These are phyloP conservation scores for Quercus variabilis DNA, from an alignment of 306 rosid genomes.

Conservation along the genomic window DNA sequence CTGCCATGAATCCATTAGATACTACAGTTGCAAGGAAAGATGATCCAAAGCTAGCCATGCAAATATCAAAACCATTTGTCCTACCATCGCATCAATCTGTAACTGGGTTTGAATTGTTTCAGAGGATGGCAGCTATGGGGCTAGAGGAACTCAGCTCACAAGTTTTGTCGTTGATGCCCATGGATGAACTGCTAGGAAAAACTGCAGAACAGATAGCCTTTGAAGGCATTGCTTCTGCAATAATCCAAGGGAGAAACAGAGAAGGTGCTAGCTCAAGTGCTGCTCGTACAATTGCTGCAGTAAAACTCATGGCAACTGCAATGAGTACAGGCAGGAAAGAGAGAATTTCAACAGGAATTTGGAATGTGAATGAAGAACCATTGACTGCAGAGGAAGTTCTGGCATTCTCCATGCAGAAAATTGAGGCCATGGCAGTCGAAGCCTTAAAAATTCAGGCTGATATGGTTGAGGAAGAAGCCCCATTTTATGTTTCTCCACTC, in stretches of 20 bases:
- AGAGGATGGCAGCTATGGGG: constrained; percentile 62
- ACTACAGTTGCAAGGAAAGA: constrained; percentile 48
- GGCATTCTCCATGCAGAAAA: constrained; percentile 67
- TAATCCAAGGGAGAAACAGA: constrained; percentile 85
- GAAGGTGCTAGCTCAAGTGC: constrained; percentile 94
- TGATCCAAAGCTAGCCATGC: constrained; percentile 86
- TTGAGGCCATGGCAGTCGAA: constrained; percentile 73
- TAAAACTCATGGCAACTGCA: constrained; percentile 57
- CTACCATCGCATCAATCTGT: constrained; percentile 41
- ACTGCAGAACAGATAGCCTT: constrained; percentile 95
- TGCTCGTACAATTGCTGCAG: constrained; percentile 60
- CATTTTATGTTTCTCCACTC: constrained; percentile 74
- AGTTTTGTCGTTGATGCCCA: constrained; percentile 53
- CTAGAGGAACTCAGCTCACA: constrained; percentile 64
- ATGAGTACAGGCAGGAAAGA: constrained; percentile 75
- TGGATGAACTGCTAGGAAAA: constrained; percentile 83
- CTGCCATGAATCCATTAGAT: constrained; percentile 81
- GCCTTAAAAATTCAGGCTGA: constrained; percentile 83
- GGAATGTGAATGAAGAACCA: constrained; percentile 68
- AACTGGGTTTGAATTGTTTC: constrained; percentile 78
- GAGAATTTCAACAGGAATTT: constrained; percentile 74
- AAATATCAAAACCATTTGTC: constrained; percentile 68
- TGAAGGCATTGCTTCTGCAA: constrained; percentile 87
- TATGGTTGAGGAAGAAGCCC: constrained; percentile 84
- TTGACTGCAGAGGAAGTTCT: constrained; percentile 61